A percentile compares a stretch with the other conserved stretches of the same genome.
Conservation (phyloP, 257 asterid species). For the Solanum bulbocastanum region DNA sequence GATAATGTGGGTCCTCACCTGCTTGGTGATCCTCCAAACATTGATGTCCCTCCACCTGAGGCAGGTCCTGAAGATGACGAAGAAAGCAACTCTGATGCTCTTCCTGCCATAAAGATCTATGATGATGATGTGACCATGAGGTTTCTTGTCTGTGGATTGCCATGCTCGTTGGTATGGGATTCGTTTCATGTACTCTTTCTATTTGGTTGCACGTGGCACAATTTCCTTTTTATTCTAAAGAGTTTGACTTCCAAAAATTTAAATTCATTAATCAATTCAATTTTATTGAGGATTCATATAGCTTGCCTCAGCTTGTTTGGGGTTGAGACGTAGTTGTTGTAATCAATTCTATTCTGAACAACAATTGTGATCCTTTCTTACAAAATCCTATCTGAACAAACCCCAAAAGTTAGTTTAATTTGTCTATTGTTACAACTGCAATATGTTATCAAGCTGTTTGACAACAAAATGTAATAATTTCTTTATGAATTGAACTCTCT, state of each 20-base stretch:
- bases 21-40: constrained; percentile 77
- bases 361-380: background rate
- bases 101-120: constrained; percentile 81
- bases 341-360: background rate
- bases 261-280: background rate
- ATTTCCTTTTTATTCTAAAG: background rate
- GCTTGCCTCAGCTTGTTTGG: background rate
- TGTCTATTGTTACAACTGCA: background rate
- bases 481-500: background rate
- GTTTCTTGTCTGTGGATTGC: constrained; percentile 79
- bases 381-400: background rate
- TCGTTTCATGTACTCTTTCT: background rate
- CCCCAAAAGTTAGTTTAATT: background rate
- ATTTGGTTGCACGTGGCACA: background rate
- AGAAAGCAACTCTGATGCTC: constrained; percentile 60
- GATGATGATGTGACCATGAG: constrained; percentile 74
- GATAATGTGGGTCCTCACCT: constrained; percentile 55
- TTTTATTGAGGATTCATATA: background rate
- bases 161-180: constrained; percentile 57
- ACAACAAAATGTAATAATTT: background rate
- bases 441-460: background rate
- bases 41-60: constrained; percentile 54
- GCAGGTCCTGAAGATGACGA: constrained; percentile 64
- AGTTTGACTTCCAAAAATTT: background rate
- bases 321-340: background rate